A percentile compares a stretch with the other conserved stretches of the same genome.
phyloP scores from a whole-genome alignment of 2,329 filamentous ascomycete species.

The Whalleya microplaca region DNA sequence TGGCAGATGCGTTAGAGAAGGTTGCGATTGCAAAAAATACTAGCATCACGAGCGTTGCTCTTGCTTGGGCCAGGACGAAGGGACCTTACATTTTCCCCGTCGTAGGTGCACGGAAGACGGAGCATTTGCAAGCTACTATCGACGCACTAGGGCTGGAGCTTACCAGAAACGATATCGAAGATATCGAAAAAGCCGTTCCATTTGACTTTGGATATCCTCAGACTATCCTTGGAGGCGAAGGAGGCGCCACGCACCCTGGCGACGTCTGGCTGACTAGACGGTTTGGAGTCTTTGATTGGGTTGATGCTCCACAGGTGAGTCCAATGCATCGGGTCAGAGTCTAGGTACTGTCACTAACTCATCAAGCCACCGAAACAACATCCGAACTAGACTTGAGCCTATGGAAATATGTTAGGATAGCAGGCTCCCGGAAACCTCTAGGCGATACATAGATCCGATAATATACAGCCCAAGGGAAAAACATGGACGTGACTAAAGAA shows the following conservation, averaged over 20 bases:
- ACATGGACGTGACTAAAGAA: too few relatives aligned
- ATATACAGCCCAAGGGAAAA: too few relatives aligned
- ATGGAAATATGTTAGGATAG: too few relatives aligned
- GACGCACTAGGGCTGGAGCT: conserved; percentile 55
- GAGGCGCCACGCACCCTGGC: conserved; percentile 8
- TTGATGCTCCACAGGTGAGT: conserved; percentile 7
- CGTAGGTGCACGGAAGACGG: conserved; percentile 58
- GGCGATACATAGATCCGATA: too few relatives aligned
- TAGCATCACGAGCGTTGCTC: conserved; percentile 51
- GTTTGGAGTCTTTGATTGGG: conserved; percentile 11
- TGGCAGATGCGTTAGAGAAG: conserved; percentile 6
- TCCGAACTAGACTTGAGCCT: too few relatives aligned
- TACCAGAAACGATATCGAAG: conserved; percentile 55
- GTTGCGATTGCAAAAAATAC: conserved; percentile 6
- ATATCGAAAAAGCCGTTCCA: conserved; percentile 53
- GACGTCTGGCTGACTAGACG: conserved; percentile 11
- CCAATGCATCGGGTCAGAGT: too few relatives aligned
- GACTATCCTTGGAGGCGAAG: conserved; percentile 38
- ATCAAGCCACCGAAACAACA: too few relatives aligned
- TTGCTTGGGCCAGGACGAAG: conserved; percentile 64
- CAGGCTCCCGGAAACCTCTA: too few relatives aligned
- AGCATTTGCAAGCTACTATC: conserved; percentile 61
- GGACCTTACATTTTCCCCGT: conserved; percentile 61
- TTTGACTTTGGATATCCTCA: conserved; percentile 58
- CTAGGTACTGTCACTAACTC: too few relatives aligned